Evolutionary conservation across 345 rosid species (phyloP).

Genomic region (Laguncularia racemosa): DNA sequence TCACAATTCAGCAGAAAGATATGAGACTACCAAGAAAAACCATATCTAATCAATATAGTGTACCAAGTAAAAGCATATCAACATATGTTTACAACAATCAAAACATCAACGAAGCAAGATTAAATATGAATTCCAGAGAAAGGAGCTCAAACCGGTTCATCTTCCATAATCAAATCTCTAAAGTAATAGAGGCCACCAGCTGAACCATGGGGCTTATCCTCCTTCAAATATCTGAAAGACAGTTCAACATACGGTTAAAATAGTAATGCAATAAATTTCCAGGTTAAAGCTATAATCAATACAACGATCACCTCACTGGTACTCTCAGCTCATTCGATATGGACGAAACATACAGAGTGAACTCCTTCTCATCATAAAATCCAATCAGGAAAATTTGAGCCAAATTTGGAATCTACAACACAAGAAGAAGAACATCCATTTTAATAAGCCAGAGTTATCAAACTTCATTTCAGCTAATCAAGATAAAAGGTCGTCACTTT

Average conservation of each 20-base stretch:
- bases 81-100: no score
- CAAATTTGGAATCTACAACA: constrained; percentile 57
- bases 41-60: not conserved
- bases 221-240: constrained; percentile 55
- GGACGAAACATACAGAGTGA: constrained; percentile 66
- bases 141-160: constrained; percentile 43
- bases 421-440: constrained; percentile 6
- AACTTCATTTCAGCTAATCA: no score
- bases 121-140: not conserved
- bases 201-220: constrained; percentile 78
- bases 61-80: not conserved
- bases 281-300: not conserved
- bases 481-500: not conserved
- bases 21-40: constrained; percentile 46
- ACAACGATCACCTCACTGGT: constrained; percentile 55
- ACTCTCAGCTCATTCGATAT: constrained; percentile 69
- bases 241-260: not conserved
- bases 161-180: constrained; percentile 68
- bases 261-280: constrained; percentile 1
- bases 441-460: not conserved
- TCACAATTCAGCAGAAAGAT: constrained; percentile 69
- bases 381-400: constrained; percentile 64
- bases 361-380: constrained; percentile 77
- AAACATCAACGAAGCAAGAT: not conserved
- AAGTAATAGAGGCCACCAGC: constrained; percentile 85